A percentile compares a stretch with the other conserved stretches of the same genome.
Conservation (phyloP, 2,329 filamentous ascomycete species). For the Colletotrichum liaoningense region DNA sequence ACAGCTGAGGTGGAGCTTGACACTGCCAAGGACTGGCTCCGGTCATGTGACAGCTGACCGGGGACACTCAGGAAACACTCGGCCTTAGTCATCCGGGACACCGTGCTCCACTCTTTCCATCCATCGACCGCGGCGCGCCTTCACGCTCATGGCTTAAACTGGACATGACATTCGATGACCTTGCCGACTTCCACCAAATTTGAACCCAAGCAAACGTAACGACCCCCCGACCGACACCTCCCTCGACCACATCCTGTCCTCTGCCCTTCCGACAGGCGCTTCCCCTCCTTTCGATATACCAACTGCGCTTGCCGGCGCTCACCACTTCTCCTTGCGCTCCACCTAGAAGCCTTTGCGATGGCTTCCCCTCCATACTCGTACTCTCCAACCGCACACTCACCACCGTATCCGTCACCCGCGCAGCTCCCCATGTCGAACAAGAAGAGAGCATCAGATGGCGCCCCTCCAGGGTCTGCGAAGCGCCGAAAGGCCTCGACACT, state of each 20-base stretch:
- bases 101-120: background rate
- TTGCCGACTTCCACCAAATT: background rate
- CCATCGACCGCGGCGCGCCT: background rate
- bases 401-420: constrained; percentile 62
- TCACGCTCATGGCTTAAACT: background rate
- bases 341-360: constrained; percentile 46
- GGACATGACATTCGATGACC: background rate
- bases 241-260: background rate
- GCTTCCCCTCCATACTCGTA: constrained; percentile 67
- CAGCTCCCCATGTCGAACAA: constrained; percentile 64
- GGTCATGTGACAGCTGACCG: background rate
- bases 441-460: constrained; percentile 71
- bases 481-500: constrained; percentile 78
- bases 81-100: background rate
- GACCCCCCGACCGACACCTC: background rate
- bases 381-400: constrained; percentile 66
- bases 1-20: too few species aligned
- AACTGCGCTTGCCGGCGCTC: background rate
- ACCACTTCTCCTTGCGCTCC: background rate
- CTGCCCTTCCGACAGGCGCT: background rate
- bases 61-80: too few species aligned
- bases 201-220: background rate
- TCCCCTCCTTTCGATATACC: background rate
- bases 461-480: constrained; percentile 64
- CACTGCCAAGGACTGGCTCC: background rate